These are phyloP conservation scores for Hymenoscyphus repandus DNA, from an alignment of 2,329 filamentous ascomycete genomes.

Conservation along the genomic window DNA sequence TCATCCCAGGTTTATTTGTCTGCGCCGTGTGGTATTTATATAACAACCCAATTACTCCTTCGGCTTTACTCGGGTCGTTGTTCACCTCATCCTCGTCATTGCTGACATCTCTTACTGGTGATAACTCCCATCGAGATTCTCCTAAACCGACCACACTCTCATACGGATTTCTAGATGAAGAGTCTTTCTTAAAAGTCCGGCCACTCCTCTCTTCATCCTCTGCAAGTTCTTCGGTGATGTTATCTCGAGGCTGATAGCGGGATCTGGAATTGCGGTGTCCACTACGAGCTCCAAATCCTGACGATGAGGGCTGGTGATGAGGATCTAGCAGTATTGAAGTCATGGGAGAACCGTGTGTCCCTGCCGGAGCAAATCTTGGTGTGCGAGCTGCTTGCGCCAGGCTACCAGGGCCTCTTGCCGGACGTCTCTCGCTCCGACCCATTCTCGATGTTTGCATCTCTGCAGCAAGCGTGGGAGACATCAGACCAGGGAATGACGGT, in stretches of 20 bases:
- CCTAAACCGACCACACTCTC: conserved; percentile 25
- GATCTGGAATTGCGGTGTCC: conserved; percentile 41
- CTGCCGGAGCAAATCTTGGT: conserved; percentile 39
- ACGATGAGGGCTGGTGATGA: conserved; percentile 62
- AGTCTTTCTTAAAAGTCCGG: conserved; percentile 5
- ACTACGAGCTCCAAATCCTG: conserved; percentile 41
- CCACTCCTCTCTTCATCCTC: conserved; percentile 40
- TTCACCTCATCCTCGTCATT: conserved; percentile 39
- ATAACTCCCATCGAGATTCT: conserved; percentile 43
- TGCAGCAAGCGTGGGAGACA: conserved; percentile 52
- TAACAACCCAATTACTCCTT: conserved; percentile 59
- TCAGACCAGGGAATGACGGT: conserved; percentile 67
- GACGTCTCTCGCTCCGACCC: conserved; percentile 39
- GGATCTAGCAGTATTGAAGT: conserved; percentile 70
- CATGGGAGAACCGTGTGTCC: conserved; percentile 46
- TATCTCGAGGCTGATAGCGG: conserved; percentile 42
- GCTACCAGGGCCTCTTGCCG: conserved; percentile 35
- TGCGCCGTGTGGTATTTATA: conserved; percentile 63
- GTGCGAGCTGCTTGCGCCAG: conserved; percentile 34
- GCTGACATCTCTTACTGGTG: conserved; percentile 28
- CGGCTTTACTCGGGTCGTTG: conserved; percentile 40
- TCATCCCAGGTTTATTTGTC: conserved; percentile 38
- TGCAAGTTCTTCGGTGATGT: conserved; percentile 50
- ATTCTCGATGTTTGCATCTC: conserved; percentile 51
- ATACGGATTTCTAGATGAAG: conserved; percentile 29